Evolutionary conservation across 306 rosid species (phyloP).

Genomic region (Calophaca sinica): DNA sequence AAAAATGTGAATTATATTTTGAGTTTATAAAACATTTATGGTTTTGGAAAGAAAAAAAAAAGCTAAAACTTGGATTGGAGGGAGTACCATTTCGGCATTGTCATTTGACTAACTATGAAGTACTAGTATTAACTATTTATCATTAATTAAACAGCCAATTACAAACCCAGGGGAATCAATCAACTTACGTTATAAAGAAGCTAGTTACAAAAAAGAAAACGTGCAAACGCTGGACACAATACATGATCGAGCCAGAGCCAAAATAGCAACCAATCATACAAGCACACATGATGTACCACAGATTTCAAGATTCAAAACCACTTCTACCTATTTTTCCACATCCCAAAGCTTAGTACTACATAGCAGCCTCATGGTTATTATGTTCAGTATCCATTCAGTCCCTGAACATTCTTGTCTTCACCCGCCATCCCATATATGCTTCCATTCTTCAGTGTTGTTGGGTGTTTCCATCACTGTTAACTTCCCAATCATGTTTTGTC

Average conservation of each 20-base stretch:
- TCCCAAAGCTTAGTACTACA: constrained; percentile 38
- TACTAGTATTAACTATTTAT: background rate
- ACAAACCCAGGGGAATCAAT: constrained; percentile 33
- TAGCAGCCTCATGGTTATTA: constrained; percentile 22
- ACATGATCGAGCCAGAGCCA: constrained; percentile 11
- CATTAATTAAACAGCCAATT: constrained; percentile 36
- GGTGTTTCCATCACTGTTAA: constrained; percentile 29
- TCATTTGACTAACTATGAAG: too few relatives aligned
- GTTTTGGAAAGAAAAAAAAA: too few relatives aligned
- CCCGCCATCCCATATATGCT: background rate
- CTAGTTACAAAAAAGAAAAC: constrained; percentile 21
- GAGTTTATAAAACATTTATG: too few relatives aligned
- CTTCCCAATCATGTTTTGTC: constrained; percentile 42
- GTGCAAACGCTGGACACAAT: constrained; percentile 26
- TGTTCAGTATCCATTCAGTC: constrained; percentile 3
- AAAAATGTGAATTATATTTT: too few relatives aligned
- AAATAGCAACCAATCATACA: constrained; percentile 43
- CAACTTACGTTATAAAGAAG: constrained; percentile 21
- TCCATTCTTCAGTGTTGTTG: constrained; percentile 29
- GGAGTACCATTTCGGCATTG: too few relatives aligned
- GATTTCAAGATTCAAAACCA: background rate
- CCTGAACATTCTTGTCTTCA: constrained; percentile 15
- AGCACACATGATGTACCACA: constrained; percentile 43
- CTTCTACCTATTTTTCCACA: constrained; percentile 23
- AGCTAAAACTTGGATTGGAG: too few relatives aligned